Conservation (phyloP, 495 filamentous ascomycete genomes). For the Penicillium silybi region DNA sequence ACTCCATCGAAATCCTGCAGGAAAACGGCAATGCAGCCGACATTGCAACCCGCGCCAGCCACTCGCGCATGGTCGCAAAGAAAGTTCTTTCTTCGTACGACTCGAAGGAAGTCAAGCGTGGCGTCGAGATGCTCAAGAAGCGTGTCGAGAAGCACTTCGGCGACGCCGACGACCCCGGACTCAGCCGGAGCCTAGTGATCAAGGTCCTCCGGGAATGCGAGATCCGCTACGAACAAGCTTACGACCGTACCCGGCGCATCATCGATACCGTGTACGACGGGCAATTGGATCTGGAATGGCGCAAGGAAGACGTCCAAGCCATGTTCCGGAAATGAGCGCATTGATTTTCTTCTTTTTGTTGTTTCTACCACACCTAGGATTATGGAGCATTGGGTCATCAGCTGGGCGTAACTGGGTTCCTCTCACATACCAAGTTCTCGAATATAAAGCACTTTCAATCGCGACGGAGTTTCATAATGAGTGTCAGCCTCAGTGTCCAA, state of each 20-base stretch:
- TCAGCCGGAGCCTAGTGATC: constrained; percentile 65
- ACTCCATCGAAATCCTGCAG: constrained; percentile 73
- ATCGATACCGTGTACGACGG: constrained; percentile 61
- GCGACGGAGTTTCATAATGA: not conserved
- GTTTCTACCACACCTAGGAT: not conserved
- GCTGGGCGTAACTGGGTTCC: constrained; percentile 10
- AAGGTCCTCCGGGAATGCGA: constrained; percentile 82
- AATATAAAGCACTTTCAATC: not conserved
- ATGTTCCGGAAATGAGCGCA: constrained; percentile 47
- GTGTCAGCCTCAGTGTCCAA: too few species aligned
- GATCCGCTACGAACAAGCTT: constrained; percentile 67
- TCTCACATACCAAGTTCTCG: not conserved
- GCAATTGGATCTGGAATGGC: constrained; percentile 59
- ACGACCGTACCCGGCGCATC: constrained; percentile 64
- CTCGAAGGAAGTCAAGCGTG: constrained; percentile 73
- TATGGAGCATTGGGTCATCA: constrained; percentile 6
- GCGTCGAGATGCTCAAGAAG: constrained; percentile 80
- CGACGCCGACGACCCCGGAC: constrained; percentile 70
- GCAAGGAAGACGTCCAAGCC: constrained; percentile 50
- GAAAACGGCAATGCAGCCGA: constrained; percentile 37
- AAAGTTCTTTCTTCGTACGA: constrained; percentile 80
- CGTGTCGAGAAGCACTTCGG: constrained; percentile 96
- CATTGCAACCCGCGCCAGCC: constrained; percentile 70
- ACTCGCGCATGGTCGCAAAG: constrained; percentile 75
- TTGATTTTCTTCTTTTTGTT: not conserved